Percentiles rank a stretch among this genome's conserved stretches.
These are phyloP conservation scores for Aegilops longissima DNA, from an alignment of 176 grass and related monocot genomes.

Conservation along the genomic window DNA sequence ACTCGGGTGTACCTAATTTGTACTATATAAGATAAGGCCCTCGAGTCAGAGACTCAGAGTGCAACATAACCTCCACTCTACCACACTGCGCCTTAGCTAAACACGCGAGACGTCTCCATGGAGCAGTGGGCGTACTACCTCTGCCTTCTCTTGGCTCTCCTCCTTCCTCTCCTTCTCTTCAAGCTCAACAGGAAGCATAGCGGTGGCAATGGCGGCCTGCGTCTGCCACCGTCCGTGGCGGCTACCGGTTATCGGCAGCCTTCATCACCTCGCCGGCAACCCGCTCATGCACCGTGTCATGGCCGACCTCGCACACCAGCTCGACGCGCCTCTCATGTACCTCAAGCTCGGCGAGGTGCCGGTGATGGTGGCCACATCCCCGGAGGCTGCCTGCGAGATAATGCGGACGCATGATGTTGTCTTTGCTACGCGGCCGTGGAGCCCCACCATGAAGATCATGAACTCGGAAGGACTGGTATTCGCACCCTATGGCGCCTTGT, in stretches of 20 bases:
- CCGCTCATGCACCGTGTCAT: neutral
- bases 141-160: neutral
- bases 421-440: neutral
- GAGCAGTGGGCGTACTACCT: neutral
- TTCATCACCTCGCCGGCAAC: neutral
- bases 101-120: neutral
- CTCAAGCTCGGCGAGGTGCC: neutral
- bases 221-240: slow-evolving; percentile 11
- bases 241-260: neutral
- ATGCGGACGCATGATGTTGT: neutral
- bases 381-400: neutral
- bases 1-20: no score
- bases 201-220: neutral
- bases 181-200: neutral
- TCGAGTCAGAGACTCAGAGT: no score
- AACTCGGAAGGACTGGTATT: neutral
- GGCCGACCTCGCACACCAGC: neutral
- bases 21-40: no score
- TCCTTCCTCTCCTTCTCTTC: neutral
- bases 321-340: neutral
- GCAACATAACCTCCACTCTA: no score
- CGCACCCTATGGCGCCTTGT: slow-evolving; percentile 14
- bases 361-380: neutral
- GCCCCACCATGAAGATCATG: neutral
- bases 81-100: no score